Conservation (phyloP, 2,329 filamentous ascomycete genomes). For the Pestalotiopsis sp. region DNA sequence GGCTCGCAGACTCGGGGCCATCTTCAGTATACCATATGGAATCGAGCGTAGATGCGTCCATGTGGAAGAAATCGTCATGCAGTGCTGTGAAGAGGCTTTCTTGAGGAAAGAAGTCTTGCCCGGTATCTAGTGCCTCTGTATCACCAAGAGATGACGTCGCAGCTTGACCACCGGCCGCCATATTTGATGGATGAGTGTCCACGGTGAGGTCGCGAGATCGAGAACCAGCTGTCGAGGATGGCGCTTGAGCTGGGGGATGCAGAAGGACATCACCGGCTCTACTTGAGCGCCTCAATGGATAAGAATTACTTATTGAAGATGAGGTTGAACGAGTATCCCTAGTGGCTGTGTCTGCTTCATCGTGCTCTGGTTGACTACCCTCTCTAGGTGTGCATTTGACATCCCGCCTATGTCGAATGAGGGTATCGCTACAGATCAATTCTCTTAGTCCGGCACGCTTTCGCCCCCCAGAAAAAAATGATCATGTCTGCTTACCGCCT, state of each 20-base stretch:
- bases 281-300: background rate
- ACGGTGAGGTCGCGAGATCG: background rate
- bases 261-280: background rate
- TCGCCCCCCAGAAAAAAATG: too few relatives aligned
- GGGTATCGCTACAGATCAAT: background rate
- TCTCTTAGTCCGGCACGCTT: background rate
- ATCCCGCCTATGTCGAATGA: background rate
- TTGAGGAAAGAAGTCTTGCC: background rate
- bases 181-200: background rate
- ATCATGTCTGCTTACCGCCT: background rate
- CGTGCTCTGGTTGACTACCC: background rate
- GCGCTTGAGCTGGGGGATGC: background rate
- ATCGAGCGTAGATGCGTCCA: background rate
- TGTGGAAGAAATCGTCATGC: background rate
- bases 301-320: background rate
- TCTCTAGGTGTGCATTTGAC: background rate
- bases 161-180: background rate
- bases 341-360: background rate
- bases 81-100: background rate
- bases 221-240: background rate
- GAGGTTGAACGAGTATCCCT: background rate
- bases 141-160: background rate
- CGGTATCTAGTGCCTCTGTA: background rate
- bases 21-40: background rate
- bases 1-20: background rate